Base-by-base conservation (phyloP, 2,329 filamentous ascomycete genomes). In the Aureobasidium sp. region DNA sequence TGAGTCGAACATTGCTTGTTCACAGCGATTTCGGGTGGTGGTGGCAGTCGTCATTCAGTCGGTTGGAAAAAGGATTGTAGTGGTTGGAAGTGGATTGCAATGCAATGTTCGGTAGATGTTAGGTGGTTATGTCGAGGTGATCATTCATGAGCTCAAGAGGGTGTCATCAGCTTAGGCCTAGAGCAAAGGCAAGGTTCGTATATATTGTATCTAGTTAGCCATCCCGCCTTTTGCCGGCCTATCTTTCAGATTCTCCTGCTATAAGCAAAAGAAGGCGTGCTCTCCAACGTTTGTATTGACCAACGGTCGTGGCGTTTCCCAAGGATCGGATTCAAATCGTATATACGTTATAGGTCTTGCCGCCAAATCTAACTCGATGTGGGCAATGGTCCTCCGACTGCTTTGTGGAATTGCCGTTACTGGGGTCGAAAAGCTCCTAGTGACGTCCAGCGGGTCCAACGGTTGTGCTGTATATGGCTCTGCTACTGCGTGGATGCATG, bases 1-100 rank as follows among this genome's bases (percentile, higher is more conserved):
- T 11, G 57, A 60, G 45, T 60, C 57, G 42, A 37, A 47, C 55
- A 59, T 47, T 31, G 22, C 41, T 34, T 36, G 17, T 29, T 57
- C 36, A 25, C 9, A 22, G 15, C n/a, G 29, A 34, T 27, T 27
- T 41, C 14, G 12, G 5, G 41, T 44, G 27, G 53, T 44, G n/a
- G 27, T 44, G 7, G 39, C 8, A 3, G 49, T 42, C 20, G 51
- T 42, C 51, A 55, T 55, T 31, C 36, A 31, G 6, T 11, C 14
- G 34, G 17, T 22, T 7, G 15, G 49, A 11, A 5, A 25, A 25
- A 25, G 22, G 22, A 25, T 25, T 25, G 22, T 25, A 25, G 22
- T 25, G 22, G 22, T 25, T 25, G 22, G 22, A 25, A 25, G 3
- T 17, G 34, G 6, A 2, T 44, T 57, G 12, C 20, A 34, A 25